Conservation (phyloP, 176 grass and related monocot genomes). For the Oryza glaberrima region DNA sequence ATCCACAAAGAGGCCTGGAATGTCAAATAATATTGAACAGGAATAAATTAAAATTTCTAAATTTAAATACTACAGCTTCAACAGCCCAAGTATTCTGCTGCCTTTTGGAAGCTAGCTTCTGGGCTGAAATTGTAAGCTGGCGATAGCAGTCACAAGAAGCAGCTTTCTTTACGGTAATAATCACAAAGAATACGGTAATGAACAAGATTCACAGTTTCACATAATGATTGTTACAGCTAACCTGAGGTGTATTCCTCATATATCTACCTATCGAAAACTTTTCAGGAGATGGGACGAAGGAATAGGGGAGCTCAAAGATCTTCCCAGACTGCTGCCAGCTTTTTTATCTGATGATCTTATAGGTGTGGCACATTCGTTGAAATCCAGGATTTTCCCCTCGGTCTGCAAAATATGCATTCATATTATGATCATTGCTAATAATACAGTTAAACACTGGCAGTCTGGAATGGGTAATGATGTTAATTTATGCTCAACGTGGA, state of each 20-base stretch:
- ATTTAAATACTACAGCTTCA: conserved; percentile 21
- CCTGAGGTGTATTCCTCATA: conserved; percentile 34
- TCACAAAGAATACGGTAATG: background rate
- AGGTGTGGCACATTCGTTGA: conserved; percentile 72
- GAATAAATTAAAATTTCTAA: conserved; percentile 7
- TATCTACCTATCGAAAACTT: conserved; percentile 54
- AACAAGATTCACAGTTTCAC: background rate
- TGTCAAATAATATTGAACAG: conserved; percentile 1
- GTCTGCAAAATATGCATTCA: conserved; percentile 49
- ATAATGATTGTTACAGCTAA: conserved; percentile 34
- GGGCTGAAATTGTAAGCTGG: conserved; percentile 26
- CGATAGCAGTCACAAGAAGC: background rate
- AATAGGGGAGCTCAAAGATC: conserved; percentile 58
- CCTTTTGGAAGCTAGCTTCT: conserved; percentile 39
- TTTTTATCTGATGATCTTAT: conserved; percentile 50
- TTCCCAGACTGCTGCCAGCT: conserved; percentile 26
- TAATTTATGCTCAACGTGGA: background rate
- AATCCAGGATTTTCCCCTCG: conserved; percentile 76
- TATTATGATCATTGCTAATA: conserved; percentile 14
- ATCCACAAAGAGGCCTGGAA: no score
- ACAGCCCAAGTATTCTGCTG: conserved; percentile 32
- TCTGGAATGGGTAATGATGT: background rate
- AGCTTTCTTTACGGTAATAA: background rate
- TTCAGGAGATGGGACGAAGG: conserved; percentile 64
- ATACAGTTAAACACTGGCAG: background rate